Conservation (phyloP, 1,284 basidiomycete species). For the Pholiota adiposa region DNA sequence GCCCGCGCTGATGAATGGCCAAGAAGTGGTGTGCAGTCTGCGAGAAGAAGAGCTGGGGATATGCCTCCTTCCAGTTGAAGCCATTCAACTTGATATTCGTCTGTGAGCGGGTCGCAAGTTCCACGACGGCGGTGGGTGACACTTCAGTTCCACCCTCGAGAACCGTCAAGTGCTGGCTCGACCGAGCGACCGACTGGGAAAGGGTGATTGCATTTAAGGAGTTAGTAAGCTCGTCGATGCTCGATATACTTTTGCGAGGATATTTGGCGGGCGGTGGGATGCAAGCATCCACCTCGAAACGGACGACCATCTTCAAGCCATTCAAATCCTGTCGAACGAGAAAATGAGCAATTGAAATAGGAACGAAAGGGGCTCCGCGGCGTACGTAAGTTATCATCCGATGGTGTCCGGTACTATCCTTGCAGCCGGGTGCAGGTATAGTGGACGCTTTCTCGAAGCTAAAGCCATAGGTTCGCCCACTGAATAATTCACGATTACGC, state of each 20-base stretch:
- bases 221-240: constrained; percentile 41
- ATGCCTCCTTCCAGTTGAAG: constrained; percentile 50
- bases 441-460: constrained; percentile 57
- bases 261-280: constrained; percentile 29
- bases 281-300: constrained; percentile 55
- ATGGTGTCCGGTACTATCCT: constrained; percentile 50
- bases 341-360: constrained; percentile 2
- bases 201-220: constrained; percentile 24
- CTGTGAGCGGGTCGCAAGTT: constrained; percentile 49
- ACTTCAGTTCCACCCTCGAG: constrained; percentile 44
- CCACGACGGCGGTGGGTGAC: constrained; percentile 49
- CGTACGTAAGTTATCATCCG: constrained; percentile 56
- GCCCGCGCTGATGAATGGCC: constrained; percentile 50
- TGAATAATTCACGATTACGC: constrained; percentile 34
- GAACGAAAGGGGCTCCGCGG: constrained; percentile 4
- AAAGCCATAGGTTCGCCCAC: constrained; percentile 46
- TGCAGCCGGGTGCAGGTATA: constrained; percentile 42
- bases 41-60: constrained; percentile 58
- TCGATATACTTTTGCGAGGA: constrained; percentile 23
- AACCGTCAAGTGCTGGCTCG: constrained; percentile 35
- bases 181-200: constrained; percentile 13
- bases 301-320: constrained; percentile 52
- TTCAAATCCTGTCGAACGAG: constrained; percentile 42
- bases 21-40: constrained; percentile 57
- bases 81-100: constrained; percentile 35